phyloP scores from a whole-genome alignment of 2,329 filamentous ascomycete genomes.

The Fusarium mundagurra region DNA sequence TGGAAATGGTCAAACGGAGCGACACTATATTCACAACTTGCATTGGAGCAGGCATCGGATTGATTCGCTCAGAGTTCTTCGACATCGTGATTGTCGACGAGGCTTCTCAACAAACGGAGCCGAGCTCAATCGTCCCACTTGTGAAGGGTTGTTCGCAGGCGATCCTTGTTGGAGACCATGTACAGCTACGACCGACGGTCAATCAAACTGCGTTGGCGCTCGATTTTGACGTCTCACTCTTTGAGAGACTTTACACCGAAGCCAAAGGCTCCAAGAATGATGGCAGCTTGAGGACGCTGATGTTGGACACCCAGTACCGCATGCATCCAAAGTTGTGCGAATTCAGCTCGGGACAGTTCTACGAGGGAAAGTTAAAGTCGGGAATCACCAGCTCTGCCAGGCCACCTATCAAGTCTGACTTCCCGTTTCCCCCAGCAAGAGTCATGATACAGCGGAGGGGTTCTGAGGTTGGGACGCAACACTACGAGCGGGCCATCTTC shows the following conservation, averaged over 20 bases:
- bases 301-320: conserved; percentile 57
- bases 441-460: neutral
- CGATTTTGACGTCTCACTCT: conserved; percentile 54
- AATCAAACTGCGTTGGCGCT: conserved; percentile 47
- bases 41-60: conserved; percentile 52
- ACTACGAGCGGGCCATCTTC: conserved; percentile 41
- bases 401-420: conserved; percentile 24
- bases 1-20: conserved; percentile 48
- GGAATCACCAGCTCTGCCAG: conserved; percentile 40
- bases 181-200: conserved; percentile 57
- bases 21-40: conserved; percentile 57
- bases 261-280: neutral
- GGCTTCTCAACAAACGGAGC: conserved; percentile 58
- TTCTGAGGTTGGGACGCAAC: accelerated
- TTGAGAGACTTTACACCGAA: conserved; percentile 52
- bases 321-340: conserved; percentile 54
- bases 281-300: conserved; percentile 45
- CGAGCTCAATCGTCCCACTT: conserved; percentile 52
- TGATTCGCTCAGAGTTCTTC: conserved; percentile 52
- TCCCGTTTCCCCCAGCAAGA: conserved; percentile 26
- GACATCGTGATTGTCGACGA: conserved; percentile 56
- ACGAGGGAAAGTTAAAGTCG: conserved; percentile 48
- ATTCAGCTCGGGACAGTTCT: conserved; percentile 55
- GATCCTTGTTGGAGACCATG: conserved; percentile 58
- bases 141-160: conserved; percentile 55